These are phyloP conservation scores for Candida orba DNA, from an alignment of 805 yeast species.

Conservation along the genomic window DNA sequence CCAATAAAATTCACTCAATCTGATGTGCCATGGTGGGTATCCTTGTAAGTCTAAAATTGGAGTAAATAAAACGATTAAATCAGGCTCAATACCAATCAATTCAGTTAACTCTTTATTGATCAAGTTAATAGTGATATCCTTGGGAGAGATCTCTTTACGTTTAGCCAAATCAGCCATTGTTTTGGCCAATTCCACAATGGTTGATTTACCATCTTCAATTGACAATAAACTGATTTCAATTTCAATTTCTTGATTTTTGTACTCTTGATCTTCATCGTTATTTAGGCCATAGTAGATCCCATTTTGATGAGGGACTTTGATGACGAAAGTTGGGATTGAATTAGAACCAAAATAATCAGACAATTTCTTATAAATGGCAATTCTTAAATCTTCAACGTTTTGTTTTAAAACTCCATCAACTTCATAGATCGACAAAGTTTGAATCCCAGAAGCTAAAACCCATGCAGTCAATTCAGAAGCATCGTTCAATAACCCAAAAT, in stretches of 20 bases:
- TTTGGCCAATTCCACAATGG: constrained; percentile 80
- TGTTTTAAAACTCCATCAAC: constrained; percentile 60
- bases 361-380: constrained; percentile 51
- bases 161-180: constrained; percentile 74
- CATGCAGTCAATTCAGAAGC: constrained; percentile 76
- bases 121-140: constrained; percentile 66
- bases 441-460: constrained; percentile 86
- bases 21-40: constrained; percentile 96
- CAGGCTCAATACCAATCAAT: constrained; percentile 89
- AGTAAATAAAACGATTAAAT: constrained; percentile 73
- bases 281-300: constrained; percentile 35
- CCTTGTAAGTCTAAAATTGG: constrained; percentile 89
- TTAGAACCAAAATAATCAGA: constrained; percentile 68
- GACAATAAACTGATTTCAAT: constrained; percentile 64
- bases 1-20: constrained; percentile 87
- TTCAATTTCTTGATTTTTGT: constrained; percentile 32
- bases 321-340: constrained; percentile 52
- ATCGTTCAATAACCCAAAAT: constrained; percentile 72
- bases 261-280: constrained; percentile 27
- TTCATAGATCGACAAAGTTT: constrained; percentile 69
- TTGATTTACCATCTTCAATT: constrained; percentile 78
- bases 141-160: constrained; percentile 48
- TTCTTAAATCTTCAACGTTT: constrained; percentile 47
- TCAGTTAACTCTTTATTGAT: constrained; percentile 69
- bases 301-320: constrained; percentile 65